Base-by-base conservation (phyloP, 2,329 filamentous ascomycete species). In the Alternaria tenuissima region DNA sequence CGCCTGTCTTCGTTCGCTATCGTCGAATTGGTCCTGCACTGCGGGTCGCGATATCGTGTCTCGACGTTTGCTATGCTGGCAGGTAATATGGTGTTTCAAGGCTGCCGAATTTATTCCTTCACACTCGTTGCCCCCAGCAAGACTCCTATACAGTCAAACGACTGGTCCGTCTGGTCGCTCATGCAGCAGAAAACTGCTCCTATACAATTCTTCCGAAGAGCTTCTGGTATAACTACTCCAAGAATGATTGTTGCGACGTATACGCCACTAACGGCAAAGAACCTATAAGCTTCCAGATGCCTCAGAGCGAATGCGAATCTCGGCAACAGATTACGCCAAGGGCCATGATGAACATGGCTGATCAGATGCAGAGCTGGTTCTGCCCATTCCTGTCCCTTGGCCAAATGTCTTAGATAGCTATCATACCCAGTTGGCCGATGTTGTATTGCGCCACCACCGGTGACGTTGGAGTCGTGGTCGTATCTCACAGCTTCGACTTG, bases 401-500 rank as follows among this genome's bases (percentile, higher is more conserved):
- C 30, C 18, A 9, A 4, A n/a, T 24, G 8, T 8, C 1, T 7
- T 5, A 9, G 32, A 20, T 14, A 43, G 12, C 38, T 22, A 22
- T 20, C 39, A 32, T 24, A 18, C 18, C 12, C 7, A 12, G 46
- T 11, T 26, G 8, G 28, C 16, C 3, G 26, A 9, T 20, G 14
- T 34, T 44, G 32, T 36, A 9, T 16, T 49, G 8, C 1, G 7
- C 11, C 46, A 36, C 5, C 34, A n/a, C 46, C 30, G 7, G 30
- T 16, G 20, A 20, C 6, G 39, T 16, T 24, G 3, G 20, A 24
- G 12, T 24, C 11, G 24, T 36, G 18, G 26, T 28, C 2, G 16
- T n/a, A 22, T 9, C 16, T 70, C 64, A 79, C 14, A 79, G 60
- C 53, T 71, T 76, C 8, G 72, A 43, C 38, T 63, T 73, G 16